Conservation (phyloP, 2,329 filamentous ascomycete genomes). For the Trichoderma hamatum region DNA sequence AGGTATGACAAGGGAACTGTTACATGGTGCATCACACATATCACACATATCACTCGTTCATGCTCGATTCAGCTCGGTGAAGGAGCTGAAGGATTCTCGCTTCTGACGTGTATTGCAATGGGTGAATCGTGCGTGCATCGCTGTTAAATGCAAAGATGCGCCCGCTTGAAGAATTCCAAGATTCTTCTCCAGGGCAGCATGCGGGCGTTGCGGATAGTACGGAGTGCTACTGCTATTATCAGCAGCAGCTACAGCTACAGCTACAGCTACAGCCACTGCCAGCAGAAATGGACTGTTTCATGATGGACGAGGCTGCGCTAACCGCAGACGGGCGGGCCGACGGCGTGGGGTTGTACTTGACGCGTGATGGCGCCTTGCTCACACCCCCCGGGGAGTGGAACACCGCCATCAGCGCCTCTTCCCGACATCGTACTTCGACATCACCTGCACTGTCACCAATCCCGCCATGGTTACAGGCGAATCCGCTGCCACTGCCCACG, state of each 20-base stretch:
- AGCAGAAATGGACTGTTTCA: not conserved
- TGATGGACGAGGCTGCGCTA: not conserved
- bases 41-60: not conserved
- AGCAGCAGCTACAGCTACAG: not conserved
- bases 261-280: not conserved
- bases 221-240: not conserved
- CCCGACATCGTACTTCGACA: constrained; percentile 5
- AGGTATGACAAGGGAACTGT: not conserved
- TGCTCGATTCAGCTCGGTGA: not conserved
- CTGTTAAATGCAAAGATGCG: not conserved
- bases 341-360: not conserved
- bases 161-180: not conserved
- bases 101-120: not conserved
- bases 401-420: not conserved
- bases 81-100: not conserved
- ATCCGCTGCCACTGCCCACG: constrained; percentile 19
- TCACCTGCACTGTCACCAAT: not conserved
- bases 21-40: not conserved
- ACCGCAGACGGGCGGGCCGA: not conserved
- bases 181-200: not conserved
- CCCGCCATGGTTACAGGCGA: constrained; percentile 13
- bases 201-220: not conserved
- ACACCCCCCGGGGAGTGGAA: constrained; percentile 21
- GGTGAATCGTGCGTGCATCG: not conserved
- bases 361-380: constrained; percentile 17